Evolutionary conservation across 2,329 filamentous ascomycete genomes (phyloP), one percentile per base, ranked within the genome.

Genomic region (Stagonosporopsis vannaccii): DNA sequence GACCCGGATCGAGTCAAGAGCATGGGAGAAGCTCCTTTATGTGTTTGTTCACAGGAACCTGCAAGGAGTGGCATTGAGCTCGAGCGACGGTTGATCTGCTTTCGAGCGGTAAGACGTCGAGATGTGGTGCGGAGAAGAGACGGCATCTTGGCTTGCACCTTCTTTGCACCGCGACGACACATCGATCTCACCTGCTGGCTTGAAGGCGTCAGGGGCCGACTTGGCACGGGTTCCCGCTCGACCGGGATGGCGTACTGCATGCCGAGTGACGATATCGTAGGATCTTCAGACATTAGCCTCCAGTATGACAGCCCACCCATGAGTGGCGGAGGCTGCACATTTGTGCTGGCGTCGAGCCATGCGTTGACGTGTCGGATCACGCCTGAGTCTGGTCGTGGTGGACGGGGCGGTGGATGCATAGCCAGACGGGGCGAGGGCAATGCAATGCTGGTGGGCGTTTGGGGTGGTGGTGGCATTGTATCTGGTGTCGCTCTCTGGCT

Each of bases 281-380:
- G 52, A 6, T 47, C 36, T 5, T 35, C 39, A 4, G 60, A 55
- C 12, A 58, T 69, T 22, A 65, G 62, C 52, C 61, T 63, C 73
- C 72, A 74, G 57, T 75, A 75, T 6, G 67, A 52, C 6, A 75
- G 33, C n/a, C 72, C 73, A 6, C 60, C 58, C 73, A 75, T 75
- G 17, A 75, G 51, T 3, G 67, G 66, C 40, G 67, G 63, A 8
- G 68, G 63, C 1, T 68, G 63, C n/a, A 59, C 65, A 25, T 47
- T 63, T 30, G 61, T 56, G 51, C 66, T 74, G 7, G 69, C 62
- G 32, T 74, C 71, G 2, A 75, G 59, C 73, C 73, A 75, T 40
- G 67, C 70, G 42, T 71, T 64, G 13, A 75, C 64, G 37, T 75
- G 60, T 11, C 65, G 65, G 12, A 69, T 58, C 11, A 69, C 54